These are phyloP conservation scores for Aspergillus japonicus DNA, from an alignment of 2,329 filamentous ascomycete genomes.

Conservation along the genomic window DNA sequence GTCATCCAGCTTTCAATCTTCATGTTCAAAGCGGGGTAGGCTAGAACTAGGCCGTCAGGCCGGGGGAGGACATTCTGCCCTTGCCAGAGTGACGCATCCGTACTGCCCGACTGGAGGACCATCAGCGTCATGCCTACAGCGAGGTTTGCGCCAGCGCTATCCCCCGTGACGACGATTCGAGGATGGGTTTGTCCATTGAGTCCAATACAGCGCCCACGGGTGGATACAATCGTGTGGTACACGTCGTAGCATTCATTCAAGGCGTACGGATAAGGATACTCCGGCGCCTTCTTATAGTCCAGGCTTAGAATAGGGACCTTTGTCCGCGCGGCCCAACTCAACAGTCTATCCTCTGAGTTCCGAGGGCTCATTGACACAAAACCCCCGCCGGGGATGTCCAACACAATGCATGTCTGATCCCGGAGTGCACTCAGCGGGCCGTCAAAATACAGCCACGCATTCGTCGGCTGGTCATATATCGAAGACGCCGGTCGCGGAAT, in stretches of 20 bases:
- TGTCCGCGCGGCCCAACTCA: conserved; percentile 86
- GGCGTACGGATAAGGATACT: conserved; percentile 80
- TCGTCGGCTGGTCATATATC: conserved; percentile 77
- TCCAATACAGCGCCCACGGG: conserved; percentile 72
- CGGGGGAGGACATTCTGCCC: conserved; percentile 63
- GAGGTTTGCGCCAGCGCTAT: conserved; percentile 80
- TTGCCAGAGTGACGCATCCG: conserved; percentile 56
- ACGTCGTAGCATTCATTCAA: conserved; percentile 86
- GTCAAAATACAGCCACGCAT: conserved; percentile 92
- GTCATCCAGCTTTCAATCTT: conserved; percentile 99
- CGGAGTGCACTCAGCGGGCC: conserved; percentile 76
- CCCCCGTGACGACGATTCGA: conserved; percentile 70
- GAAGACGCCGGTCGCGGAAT: conserved; percentile 79
- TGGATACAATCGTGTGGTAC: conserved; percentile 71
- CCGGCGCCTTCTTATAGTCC: conserved; percentile 85
- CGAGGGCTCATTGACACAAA: conserved; percentile 97
- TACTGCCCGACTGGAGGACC: conserved; percentile 73
- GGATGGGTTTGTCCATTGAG: conserved; percentile 66
- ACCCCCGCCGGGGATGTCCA: conserved; percentile 91
- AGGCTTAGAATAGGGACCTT: conserved; percentile 86
- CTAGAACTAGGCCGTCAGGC: conserved; percentile 77
- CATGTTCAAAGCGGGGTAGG: conserved; percentile 92
- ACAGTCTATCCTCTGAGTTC: conserved; percentile 88
- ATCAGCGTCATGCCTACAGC: conserved; percentile 80
- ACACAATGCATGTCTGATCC: conserved; percentile 71